Base-by-base conservation (phyloP, 1,139 yeast species). In the Saccharomyces hybrid region DNA sequence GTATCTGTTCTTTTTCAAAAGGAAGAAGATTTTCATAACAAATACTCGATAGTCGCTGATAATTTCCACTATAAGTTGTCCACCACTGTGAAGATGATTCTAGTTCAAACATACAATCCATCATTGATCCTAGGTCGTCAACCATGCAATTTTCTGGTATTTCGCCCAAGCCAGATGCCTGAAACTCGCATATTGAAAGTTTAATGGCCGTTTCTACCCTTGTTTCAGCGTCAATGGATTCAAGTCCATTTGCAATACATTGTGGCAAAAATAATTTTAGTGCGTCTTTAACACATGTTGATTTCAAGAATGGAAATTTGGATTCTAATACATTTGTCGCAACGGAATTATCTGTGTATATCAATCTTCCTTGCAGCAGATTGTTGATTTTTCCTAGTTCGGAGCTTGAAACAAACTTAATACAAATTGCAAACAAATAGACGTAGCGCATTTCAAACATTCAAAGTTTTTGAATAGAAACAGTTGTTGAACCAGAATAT, bases 41-140 rank as follows among this genome's bases (percentile, higher is more conserved):
- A 0, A 80, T 69, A 3, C 74, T 71, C 3, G 77, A 73, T 1
- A 81, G 66, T 27, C 76, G 76, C 51, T 82, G 72, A 60, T 79
- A 81, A 58, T 81, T 77, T 0, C 86, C 86, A 58, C 81, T 80
- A 59, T 77, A 82, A 0, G 82, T 78, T 0, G 85, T 81, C 86
- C 86, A 82, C 71, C 78, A 78, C 61, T 80, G 83, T 0, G 82
- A 75, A 1, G 75, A 70, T 29, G 60, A 62, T 57, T 80, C 80
- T 50, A 81, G 59, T 0, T 71, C 66, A 1, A 59, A 50, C 44
- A 81, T 70, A 59, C 86, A 82, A 3, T 58, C 60, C 50, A 60
- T 59, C 49, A 59, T 55, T n/a, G 57, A 50, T 6, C 56, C 62
- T 0, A 67, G 44, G 9, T 58, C 53, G 2, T 48, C 46, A 3